Conservation (phyloP, 345 rosid species). For the Nasturtium officinale region DNA sequence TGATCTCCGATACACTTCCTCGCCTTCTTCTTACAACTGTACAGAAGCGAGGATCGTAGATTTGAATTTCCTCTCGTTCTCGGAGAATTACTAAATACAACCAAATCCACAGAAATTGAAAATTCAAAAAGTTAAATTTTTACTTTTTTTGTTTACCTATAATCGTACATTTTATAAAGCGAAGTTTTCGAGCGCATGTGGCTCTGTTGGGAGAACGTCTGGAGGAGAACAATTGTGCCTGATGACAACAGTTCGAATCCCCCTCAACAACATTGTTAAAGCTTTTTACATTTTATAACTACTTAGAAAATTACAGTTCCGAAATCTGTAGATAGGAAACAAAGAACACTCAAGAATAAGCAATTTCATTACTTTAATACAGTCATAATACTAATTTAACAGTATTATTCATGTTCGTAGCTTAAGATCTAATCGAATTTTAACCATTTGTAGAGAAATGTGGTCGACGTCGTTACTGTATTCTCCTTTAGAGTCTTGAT, state of each 20-base stretch:
- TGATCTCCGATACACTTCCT: not conserved
- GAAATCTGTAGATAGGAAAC: not conserved
- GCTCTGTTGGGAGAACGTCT: no score
- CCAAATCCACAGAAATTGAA: not conserved
- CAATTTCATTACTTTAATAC: not conserved
- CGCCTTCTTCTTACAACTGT: conserved; percentile 14
- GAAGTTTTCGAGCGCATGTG: no score
- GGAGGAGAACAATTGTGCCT: not conserved
- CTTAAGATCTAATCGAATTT: not conserved
- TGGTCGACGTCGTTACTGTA: not conserved
- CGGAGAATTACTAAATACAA: not conserved
- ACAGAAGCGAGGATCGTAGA: not conserved
- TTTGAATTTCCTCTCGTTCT: conserved; percentile 8
- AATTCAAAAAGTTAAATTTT: not conserved
- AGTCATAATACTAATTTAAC: conserved; percentile 2
- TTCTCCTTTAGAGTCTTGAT: conserved; percentile 24
- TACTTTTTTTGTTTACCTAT: no score
- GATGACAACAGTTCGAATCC: not conserved
- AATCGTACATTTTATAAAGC: no score
- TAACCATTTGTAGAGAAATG: not conserved
- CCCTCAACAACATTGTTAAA: no score
- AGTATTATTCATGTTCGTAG: not conserved
- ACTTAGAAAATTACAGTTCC: not conserved
- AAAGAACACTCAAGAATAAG: not conserved
- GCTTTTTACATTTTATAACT: no score